Evolutionary conservation across 176 grass and related monocot species (phyloP), one percentile per base, ranked within the genome.

Genomic region (Thinopyrum elongatum): DNA sequence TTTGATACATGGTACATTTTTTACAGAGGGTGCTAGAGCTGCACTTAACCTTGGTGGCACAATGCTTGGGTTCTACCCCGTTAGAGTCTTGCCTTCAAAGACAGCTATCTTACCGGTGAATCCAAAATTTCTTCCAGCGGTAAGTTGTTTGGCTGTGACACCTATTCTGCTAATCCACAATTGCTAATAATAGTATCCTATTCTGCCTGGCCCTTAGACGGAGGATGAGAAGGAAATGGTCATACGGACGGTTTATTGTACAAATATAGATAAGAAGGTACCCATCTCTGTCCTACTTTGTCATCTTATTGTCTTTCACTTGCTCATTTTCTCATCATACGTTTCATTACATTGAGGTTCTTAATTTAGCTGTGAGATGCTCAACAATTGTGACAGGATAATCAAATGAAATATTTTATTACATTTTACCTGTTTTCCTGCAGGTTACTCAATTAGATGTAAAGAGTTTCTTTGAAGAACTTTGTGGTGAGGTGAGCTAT

Each of bases 231-330:
- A 92, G 89, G 93, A 95, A 89, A 95, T 98, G 95, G 95, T 95
- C 69, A 91, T 98, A 36, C 78, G 95, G 42, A 98, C 95, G 41
- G 91, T 95, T 70, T 98, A 98, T 78, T 98, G 95, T 95, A 95
- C 95, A 93, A 98, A 98, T 79, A 98, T 98, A 92, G 93, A 98
- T 95, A 98, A 95, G 66, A 90, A 87, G 95, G 95, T 98, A 90
- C 28, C 0, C 4, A 33, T 77, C 26, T 79, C 14, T 53, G 53
- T 84, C 62, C 17, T 49, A 61, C 29, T 72, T 42, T n/a, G 16
- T 64, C 5, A 42, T 73, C 36, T 47, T 74, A 36, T 65, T 65
- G 12, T 82, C 31, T 10, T 74, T 79, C 16, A 31, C 4, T 85
- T 46, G 21, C 75, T 70, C 29, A 11, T 80, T 42, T 79, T 77